Base-by-base conservation (phyloP, 164 flowering plant species). In the Malania oleifera region DNA sequence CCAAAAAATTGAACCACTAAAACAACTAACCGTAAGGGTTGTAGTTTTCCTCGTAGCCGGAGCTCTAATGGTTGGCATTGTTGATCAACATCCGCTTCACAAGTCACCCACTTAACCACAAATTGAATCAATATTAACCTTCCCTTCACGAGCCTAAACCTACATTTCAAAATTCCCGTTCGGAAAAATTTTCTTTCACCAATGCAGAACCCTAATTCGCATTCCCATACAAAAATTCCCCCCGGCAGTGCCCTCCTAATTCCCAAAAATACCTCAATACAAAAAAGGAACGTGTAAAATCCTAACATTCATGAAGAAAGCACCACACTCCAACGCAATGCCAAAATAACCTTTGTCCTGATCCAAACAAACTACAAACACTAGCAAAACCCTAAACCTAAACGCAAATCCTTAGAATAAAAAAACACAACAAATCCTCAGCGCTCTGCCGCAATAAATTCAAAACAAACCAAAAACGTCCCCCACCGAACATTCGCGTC, bases 51-150 rank as follows among this genome's bases (percentile, higher is more conserved):
- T 85, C 15, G 86, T 46, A 47, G 83, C 75, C 45, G 91, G 95
- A 67, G 90, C 86, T 73, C 77, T 77, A 66, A 90, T 78, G 72
- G 77, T 75, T 25, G 90, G 92, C 97, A 90, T 43, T 90, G 15
- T 62, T 76, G 44, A 54, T 31, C 66, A 62, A 50, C 78, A 67
- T 71, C 23, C 51, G 53, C 49, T 48, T 43, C n/a, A n/a, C n/a
- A n/a, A n/a, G n/a, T n/a, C n/a, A n/a, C n/a, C n/a, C n/a, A n/a
- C n/a, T n/a, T n/a, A n/a, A n/a, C 64, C 31, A 25, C 37, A 13
- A 64, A 56, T 22, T 31, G 29, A 31, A 31, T 31, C 4, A 31
- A 31, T 31, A 9, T 31, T 31, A 31, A 4, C 9, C 59, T 53
- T 52, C n/a, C 35, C 22, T 44, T 59, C 7, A 25, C 15, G 5